Evolutionary conservation across 1,284 basidiomycete genomes (phyloP).

Genomic region (Salmacisia buchloeana): DNA sequence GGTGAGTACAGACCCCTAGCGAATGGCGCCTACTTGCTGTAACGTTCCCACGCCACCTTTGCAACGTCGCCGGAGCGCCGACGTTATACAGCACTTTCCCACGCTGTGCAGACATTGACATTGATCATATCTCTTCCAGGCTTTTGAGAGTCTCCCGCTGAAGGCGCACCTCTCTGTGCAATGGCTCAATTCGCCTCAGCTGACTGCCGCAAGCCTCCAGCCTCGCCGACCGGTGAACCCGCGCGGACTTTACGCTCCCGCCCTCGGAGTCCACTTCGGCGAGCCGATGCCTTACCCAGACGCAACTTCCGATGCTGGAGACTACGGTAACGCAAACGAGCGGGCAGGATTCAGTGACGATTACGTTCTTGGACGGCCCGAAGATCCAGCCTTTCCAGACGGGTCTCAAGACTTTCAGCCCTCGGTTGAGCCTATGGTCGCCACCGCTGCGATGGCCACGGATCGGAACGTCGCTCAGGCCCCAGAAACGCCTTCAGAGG

Average conservation of each 20-base stretch:
- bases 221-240: neutral
- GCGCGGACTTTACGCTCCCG: neutral
- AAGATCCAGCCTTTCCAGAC: too few relatives aligned
- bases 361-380: too few relatives aligned
- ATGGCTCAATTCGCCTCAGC: neutral
- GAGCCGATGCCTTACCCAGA: too few relatives aligned
- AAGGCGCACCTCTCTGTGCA: conserved; percentile 3
- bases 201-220: neutral
- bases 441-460: too few relatives aligned
- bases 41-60: neutral
- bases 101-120: neutral
- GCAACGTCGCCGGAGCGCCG: neutral
- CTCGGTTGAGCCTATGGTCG: too few relatives aligned
- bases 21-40: neutral
- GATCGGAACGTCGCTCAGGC: too few relatives aligned
- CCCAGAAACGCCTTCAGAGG: too few relatives aligned
- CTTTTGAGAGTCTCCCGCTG: neutral
- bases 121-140: neutral
- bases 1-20: neutral
- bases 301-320: too few relatives aligned
- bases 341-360: too few relatives aligned
- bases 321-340: too few relatives aligned
- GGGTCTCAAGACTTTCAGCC: too few relatives aligned
- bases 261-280: too few relatives aligned
- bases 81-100: neutral